Base-by-base conservation (phyloP, 805 yeast genomes). In the Jamesozyma spencerorum region DNA sequence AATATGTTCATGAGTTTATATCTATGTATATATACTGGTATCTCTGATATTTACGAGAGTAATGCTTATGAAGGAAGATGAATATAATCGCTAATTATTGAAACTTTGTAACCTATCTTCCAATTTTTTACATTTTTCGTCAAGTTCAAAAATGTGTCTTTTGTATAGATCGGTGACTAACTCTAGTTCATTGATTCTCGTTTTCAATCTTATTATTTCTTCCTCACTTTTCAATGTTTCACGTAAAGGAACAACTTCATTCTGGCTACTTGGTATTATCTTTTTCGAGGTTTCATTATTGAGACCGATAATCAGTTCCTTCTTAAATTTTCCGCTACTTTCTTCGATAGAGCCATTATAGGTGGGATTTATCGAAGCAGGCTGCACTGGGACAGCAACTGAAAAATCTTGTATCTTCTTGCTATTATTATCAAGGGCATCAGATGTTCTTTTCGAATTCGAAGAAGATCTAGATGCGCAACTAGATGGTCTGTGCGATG, bases 121-220 rank as follows among this genome's bases (percentile, higher is more conserved):
- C 31, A 58, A 37, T 5, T 33, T 31, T 29, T 46, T 46, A 38
- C 63, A 60, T 63, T 47, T 59, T 22, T 51, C 48, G 40, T 90
- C 96, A 47, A 90, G 68, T 56, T 90, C 95, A 58, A 74, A 68
- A 34, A 90, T 85, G 49, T 94, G 75, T 5, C 90, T 75, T 50
- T 85, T 75, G 66, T 86, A 85, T 43, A 90, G 65, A 57, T 88
- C 97, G 53, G 87, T 88, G 31, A 90, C 95, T 33, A 88, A 69
- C 58, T 90, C 97, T 46, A 90, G 71, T 58, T 90, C 97, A 11
- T 83, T 76, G 18, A 88, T 85, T 43, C 94, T 70, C 0, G 95
- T 85, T 47, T 77, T 75, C 47, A 88, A 64, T 39, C 61, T 66
- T 27, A 65, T 64, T 17, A 62, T 51, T 29, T 64, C 69, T 39